phyloP scores from a whole-genome alignment of 352 stramenopile genomes.

The Halophytophthora polymorphica region DNA sequence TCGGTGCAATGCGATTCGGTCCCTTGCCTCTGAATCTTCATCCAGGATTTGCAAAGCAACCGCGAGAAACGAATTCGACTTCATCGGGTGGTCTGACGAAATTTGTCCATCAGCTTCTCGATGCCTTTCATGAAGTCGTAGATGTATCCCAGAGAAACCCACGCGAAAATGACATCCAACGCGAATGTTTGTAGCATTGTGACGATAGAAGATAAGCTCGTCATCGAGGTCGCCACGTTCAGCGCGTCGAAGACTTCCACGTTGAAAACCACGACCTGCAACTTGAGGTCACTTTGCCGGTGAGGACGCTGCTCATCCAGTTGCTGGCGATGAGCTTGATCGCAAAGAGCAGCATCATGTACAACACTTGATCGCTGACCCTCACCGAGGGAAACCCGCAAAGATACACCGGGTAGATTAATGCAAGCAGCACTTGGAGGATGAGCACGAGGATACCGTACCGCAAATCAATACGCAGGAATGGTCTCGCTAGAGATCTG shows the following conservation, averaged over 20 bases:
- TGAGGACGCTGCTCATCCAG: slow-evolving; percentile 15
- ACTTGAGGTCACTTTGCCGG: slow-evolving; percentile 21
- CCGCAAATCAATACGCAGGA: slow-evolving; percentile 3
- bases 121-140: slow-evolving; percentile 3
- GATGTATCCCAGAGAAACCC: slow-evolving; percentile 21
- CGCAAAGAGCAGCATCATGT: slow-evolving; percentile 24
- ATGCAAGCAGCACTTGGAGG: slow-evolving; percentile 7
- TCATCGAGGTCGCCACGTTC: slow-evolving; percentile 37
- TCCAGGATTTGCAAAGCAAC: slow-evolving; percentile 7
- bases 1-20: neutral
- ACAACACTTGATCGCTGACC: slow-evolving; percentile 14
- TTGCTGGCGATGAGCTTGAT: slow-evolving; percentile 45
- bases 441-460: slow-evolving; percentile 6
- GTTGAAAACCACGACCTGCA: slow-evolving; percentile 43
- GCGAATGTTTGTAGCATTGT: slow-evolving; percentile 21
- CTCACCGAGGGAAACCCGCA: slow-evolving; percentile 24
- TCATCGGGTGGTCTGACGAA: neutral
- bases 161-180: slow-evolving; percentile 26
- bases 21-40: slow-evolving; percentile 6
- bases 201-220: slow-evolving; percentile 19
- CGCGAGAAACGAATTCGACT: slow-evolving; percentile 6
- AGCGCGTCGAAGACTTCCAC: slow-evolving; percentile 43
- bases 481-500: neutral
- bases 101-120: slow-evolving; percentile 2
- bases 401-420: slow-evolving; percentile 43